Base-by-base conservation (phyloP, 805 yeast species). In the Candida germanica region DNA sequence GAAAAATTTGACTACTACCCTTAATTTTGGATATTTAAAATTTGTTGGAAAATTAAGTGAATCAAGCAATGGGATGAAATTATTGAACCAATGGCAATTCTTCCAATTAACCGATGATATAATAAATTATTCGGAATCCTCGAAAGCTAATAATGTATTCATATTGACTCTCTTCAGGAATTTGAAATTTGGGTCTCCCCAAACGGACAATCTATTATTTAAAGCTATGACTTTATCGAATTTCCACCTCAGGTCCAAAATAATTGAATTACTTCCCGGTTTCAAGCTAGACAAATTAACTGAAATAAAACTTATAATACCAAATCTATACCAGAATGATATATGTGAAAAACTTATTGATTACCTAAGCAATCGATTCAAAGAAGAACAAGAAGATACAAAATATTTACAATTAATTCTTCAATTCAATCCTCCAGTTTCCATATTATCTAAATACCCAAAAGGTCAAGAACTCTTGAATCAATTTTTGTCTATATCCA, bases 41-140 rank as follows among this genome's bases (percentile, higher is more conserved):
- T 75, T 91, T 51, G 58, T 93, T 8, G 96, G 96, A 0, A 78
- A 80, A 0, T 59, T 93, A 12, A 76, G 88, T 3, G 60, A 71
- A 2, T 69, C 75, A 25, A 53, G 61, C 0, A 68, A 73, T 31
- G 98, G 98, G 0, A 57, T 85, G 16, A 68, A 68, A 29, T 66
- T 91, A 47, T 54, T 93, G 39, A 83, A 79, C 33, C 79, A 84
- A 43, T 86, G 95, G 93, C 83, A 88, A 48, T 72, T 91, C 40
- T 86, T 87, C 59, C 88, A 82, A 39, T 79, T 86, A 59, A 66
- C 88, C 35, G 81, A 83, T 48, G 86, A 86, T 48, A 74, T 88
- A 36, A 69, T 84, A 12, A 72, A 72, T 24, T 63, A 71, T 4
- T 67, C 75, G 9, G 56, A 34, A n/a, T 24, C 23, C 1, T 44